Evolutionary conservation across 345 rosid genomes (phyloP).

Genomic region (Clausena lansium): DNA sequence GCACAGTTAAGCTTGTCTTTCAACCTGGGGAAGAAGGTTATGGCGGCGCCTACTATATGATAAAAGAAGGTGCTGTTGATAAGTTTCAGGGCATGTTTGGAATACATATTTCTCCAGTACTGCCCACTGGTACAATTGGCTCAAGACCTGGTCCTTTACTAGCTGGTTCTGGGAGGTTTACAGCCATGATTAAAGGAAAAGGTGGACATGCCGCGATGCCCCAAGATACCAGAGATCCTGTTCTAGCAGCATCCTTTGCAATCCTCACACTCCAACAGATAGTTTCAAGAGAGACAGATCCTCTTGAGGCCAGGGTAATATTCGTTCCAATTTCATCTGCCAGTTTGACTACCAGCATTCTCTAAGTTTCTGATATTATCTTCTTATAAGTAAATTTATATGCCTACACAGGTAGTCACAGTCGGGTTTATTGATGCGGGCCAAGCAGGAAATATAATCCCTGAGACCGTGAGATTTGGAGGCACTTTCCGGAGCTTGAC

Average conservation of each 20-base stretch:
- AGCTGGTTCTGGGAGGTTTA: conserved; percentile 45
- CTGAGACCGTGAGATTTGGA: conserved; percentile 45
- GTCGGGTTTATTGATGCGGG: conserved; percentile 42
- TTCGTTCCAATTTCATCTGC: not conserved
- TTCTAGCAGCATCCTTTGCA: conserved; percentile 43
- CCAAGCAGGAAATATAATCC: conserved; percentile 43
- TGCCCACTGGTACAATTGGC: conserved; percentile 40
- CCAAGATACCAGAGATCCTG: conserved; percentile 41
- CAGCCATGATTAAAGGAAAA: conserved; percentile 38
- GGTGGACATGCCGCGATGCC: conserved; percentile 57
- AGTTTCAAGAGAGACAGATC: conserved; percentile 57
- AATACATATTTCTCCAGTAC: conserved; percentile 36
- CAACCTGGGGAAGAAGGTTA: conserved; percentile 60
- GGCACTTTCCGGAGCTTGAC: conserved; percentile 53
- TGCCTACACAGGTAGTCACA: conserved; percentile 23
- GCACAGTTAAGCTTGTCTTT: conserved; percentile 56
- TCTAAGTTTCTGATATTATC: not conserved
- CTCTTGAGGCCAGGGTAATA: conserved; percentile 42
- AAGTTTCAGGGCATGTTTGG: conserved; percentile 44
- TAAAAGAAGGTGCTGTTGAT: conserved; percentile 52
- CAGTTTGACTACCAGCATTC: too few relatives aligned
- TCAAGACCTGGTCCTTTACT: conserved; percentile 58
- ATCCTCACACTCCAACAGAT: conserved; percentile 55
- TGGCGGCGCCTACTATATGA: conserved; percentile 55
- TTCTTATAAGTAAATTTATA: not conserved